Base-by-base conservation (phyloP, 371 early-diverging fungal genomes). In the Rhizopus delemar region DNA sequence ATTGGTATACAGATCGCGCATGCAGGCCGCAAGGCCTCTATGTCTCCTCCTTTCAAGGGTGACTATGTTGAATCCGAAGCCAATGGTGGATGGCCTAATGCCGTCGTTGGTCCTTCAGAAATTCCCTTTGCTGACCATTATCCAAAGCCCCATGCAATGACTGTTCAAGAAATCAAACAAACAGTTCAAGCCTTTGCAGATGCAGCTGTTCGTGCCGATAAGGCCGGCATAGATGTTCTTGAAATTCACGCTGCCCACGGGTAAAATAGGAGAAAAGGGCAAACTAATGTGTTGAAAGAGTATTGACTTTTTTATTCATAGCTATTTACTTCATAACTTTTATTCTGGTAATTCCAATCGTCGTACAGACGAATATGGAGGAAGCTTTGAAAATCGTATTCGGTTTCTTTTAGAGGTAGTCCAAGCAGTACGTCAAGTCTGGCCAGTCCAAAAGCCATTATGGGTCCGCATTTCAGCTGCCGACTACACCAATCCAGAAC, bases 281-380 rank as follows among this genome's bases (percentile, higher is more conserved):
- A 45, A 5, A 41, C 1, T 33, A 79, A 88, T 31, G 92, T 90
- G 38, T 15, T 57, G 90, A 70, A 72, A 92, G 34, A 56, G 89
- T 41, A 75, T 81, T 69, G 69, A 77, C 60, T 92, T 94, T 66
- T 65, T 57, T 91, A 22, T 86, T 84, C 8, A 70, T 85, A 46
- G 95, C 5, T 94, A 93, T 70, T 73, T 95, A 43, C 57, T 93
- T 51, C 82, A 85, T 66, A 80, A 80, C 62, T 97, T 97, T 63
- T 66, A 93, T 15, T 90, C 91, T 28, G 91, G 93, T 3, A 59
- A 90, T 9, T 80, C 87, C 41, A 97, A 96, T 74, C 63, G 83
- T 16, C 86, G 96, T 36, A 90, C 92, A 0, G 96, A 96, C 66
- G 66, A 85, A 39, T 96, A 93, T 64, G 90, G 88, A 49, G 92